Evolutionary conservation across 371 early-diverging fungal species (phyloP), one percentile per base, ranked within the genome.

Genomic region (Synchytrium microbalum): DNA sequence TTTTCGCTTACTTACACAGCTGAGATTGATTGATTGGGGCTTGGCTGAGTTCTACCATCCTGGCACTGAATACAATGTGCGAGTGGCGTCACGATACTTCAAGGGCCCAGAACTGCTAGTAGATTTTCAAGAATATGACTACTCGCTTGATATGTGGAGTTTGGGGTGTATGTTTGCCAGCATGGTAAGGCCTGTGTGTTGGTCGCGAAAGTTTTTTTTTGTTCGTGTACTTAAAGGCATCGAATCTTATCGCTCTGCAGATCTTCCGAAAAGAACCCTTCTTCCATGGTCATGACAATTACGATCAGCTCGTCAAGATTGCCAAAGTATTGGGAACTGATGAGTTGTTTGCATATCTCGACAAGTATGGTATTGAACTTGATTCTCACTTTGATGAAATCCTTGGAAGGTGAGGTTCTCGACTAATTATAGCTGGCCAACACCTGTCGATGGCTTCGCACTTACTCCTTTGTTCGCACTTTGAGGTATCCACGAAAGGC

Each of bases 101-200:
- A 99, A 99, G 78, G 97, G 98, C 2, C 99, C 99, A 2, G 99
- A 99, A 72, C 81, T 99, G 46, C 84, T 99, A 61, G 96, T 99
- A 8, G 97, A 99, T 72, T 94, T 94, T 75, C 92, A 89, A 67
- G 87, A 88, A 69, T 99, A 99, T 75, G 99, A 99, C 78, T 99
- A 99, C 74, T 95, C 98, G 29, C 79, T 99, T 65, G 99, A 99
- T 75, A 92, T 99, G 88, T 99, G 99, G 99, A 93, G 96, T 73
- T 86, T 95, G 69, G 99, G 99, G 19, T 98, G 98, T 77, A 97
- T 99, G 92, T 89, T 99, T 71, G 99, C 98, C 26, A 88, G 92
- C 74, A 96, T 98, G 88, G 90, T 94, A 70, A 54, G 23, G 13
- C 16, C 13, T 10, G 33, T n/a, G 27, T 14, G 57, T 57, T n/a